Evolutionary conservation across 371 early-diverging fungal genomes (phyloP), one percentile per base, ranked within the genome.

Genomic region (Mortierella sp.): DNA sequence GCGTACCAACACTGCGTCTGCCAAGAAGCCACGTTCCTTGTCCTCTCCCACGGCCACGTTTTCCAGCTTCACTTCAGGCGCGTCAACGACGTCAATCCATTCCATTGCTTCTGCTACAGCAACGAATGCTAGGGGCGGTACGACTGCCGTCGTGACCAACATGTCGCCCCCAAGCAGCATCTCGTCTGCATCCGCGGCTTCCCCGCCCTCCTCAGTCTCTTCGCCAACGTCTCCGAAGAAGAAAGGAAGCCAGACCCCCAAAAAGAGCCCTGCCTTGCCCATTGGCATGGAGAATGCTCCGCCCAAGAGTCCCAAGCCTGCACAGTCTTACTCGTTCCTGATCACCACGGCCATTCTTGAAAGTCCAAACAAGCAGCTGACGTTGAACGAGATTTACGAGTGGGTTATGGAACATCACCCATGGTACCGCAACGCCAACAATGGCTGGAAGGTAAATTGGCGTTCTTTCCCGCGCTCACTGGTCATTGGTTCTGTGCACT

Each of bases 371-470:
- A 85, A 87, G 52, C 86, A 90, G 58, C 80, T 97, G 81, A 95
- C 96, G 29, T 83, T 98, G 24, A 91, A 86, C 69, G 97, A 94
- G 63, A 97, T 98, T 68, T 98, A 98, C 81, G 84, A 86, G 31
- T 98, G 93, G 93, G 92, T 96, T 44, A 88, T 91, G 57, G 85
- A 86, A 27, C 70, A 85, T 40, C 95, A 91, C 72, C 90, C 95
- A 2, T 93, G 89, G 76, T 95, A 90, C 62, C 82, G 84, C 29
- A 82, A 90, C 13, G 93, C 91, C 5, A 85, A 85, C 22, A 83
- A 85, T 21, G 92, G 92, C 21, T 96, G 95, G 95, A 91, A 93
- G 91, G 92, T 92, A 86, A 81, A 21, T 39, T 47, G 24, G 52
- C 25, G 24, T 59, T 51, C 19, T 22, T 41, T 34, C 34, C 34